Percentiles rank a stretch among this genome's conserved stretches.
Conservation (phyloP, 1,284 basidiomycete species). For the Peniophora sp. region DNA sequence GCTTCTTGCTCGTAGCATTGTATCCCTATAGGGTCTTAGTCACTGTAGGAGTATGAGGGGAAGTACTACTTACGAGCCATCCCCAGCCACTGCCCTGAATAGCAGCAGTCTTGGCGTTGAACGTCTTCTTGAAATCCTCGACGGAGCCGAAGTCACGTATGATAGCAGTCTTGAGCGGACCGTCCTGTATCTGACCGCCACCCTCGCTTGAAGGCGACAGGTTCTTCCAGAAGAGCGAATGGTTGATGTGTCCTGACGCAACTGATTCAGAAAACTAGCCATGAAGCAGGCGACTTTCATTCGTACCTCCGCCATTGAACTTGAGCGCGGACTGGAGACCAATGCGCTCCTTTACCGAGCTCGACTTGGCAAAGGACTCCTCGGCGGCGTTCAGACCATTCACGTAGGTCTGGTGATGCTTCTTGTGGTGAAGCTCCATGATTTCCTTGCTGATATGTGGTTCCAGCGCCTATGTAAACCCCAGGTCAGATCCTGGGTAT, state of each 20-base stretch:
- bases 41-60: not conserved
- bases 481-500: not conserved
- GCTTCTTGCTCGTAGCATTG: conserved; percentile 61
- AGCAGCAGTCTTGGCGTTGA: conserved; percentile 86
- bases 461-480: conserved; percentile 55
- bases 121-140: conserved; percentile 73
- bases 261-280: conserved; percentile 1
- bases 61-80: conserved; percentile 65
- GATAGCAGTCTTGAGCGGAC: conserved; percentile 65
- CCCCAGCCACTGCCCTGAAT: conserved; percentile 99
- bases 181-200: conserved; percentile 59
- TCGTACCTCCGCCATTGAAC: conserved; percentile 57
- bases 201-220: conserved; percentile 51
- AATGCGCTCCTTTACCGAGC: conserved; percentile 71
- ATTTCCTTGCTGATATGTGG: conserved; percentile 78
- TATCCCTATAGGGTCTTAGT: conserved; percentile 47
- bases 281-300: not conserved
- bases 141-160: conserved; percentile 59
- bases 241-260: conserved; percentile 75
- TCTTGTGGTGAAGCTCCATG: conserved; percentile 82
- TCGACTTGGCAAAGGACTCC: conserved; percentile 55
- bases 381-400: conserved; percentile 74
- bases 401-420: conserved; percentile 82
- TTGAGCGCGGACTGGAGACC: conserved; percentile 67
- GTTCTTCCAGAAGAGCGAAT: conserved; percentile 94